phyloP scores from a whole-genome alignment of 2,329 filamentous ascomycete genomes.

The Trichocomaceae sp. region DNA sequence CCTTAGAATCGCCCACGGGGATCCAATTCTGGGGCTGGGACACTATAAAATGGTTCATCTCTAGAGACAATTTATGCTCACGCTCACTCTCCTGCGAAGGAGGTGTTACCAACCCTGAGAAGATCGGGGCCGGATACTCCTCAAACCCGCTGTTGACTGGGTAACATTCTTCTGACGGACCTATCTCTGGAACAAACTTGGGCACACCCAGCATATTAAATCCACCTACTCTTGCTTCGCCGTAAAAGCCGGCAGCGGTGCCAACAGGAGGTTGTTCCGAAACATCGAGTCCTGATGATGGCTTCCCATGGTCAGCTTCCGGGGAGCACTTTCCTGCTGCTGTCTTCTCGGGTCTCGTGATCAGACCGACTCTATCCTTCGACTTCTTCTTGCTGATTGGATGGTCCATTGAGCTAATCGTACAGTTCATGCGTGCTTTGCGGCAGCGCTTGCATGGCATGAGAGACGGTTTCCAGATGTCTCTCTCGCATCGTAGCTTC shows the following conservation, averaged over 20 bases:
- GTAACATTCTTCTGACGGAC: conserved; percentile 5
- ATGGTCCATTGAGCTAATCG: conserved; percentile 12
- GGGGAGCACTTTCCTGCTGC: background rate
- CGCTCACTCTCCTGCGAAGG: conserved; percentile 12
- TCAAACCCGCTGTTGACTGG: conserved; percentile 3
- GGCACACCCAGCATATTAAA: background rate
- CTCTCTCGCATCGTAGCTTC: conserved; percentile 15
- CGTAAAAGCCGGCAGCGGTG: conserved; percentile 2
- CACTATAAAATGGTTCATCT: background rate
- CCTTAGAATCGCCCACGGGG: background rate
- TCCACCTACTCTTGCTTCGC: background rate
- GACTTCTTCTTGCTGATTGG: conserved; percentile 2
- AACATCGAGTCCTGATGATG: background rate
- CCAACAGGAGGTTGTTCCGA: background rate
- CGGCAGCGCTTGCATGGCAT: conserved; percentile 16
- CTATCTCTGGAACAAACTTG: background rate
- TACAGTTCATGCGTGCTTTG: conserved; percentile 12
- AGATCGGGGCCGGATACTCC: background rate
- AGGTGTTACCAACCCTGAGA: conserved; percentile 13
- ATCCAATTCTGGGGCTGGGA: background rate
- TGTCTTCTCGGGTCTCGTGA: conserved; percentile 4
- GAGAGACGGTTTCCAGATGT: conserved; percentile 13
- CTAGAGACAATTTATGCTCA: conserved; percentile 1
- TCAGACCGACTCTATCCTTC: conserved; percentile 2
- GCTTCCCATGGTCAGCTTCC: background rate